These are phyloP conservation scores for Carex littledalei DNA, from an alignment of 176 grass and related monocot species.

Conservation along the genomic window DNA sequence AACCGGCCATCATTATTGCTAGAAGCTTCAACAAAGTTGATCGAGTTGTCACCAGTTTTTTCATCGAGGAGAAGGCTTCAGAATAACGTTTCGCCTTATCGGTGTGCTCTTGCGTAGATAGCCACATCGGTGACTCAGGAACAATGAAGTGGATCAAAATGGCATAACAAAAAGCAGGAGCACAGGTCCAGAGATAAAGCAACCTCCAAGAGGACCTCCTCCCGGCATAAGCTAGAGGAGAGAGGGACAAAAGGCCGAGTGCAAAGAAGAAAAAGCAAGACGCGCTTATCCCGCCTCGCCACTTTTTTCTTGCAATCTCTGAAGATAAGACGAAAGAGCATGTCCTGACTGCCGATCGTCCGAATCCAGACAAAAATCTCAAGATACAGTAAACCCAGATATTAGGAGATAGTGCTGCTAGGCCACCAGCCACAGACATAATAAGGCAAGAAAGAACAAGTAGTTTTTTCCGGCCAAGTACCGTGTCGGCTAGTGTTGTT, in stretches of 20 bases:
- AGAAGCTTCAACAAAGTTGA: constrained; percentile 53
- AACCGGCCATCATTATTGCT: constrained; percentile 43
- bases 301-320: constrained; percentile 51
- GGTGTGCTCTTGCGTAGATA: not conserved
- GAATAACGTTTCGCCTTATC: not conserved
- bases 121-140: constrained; percentile 73
- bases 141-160: constrained; percentile 36
- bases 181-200: constrained; percentile 62
- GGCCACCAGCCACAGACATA: constrained; percentile 53
- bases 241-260: constrained; percentile 62
- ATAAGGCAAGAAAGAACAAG: constrained; percentile 34
- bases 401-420: constrained; percentile 53
- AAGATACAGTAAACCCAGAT: constrained; percentile 66
- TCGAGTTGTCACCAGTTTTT: constrained; percentile 30
- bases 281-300: constrained; percentile 51
- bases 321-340: constrained; percentile 56
- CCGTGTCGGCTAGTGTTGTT: constrained; percentile 64
- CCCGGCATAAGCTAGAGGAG: constrained; percentile 46
- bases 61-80: constrained; percentile 37
- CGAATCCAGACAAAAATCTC: constrained; percentile 61
- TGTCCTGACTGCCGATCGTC: constrained; percentile 45
- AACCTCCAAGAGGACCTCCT: constrained; percentile 47
- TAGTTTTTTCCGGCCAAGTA: constrained; percentile 61
- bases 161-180: constrained; percentile 46
- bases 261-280: constrained; percentile 51